phyloP scores from a whole-genome alignment of 1,284 basidiomycete genomes.

The Mycena citricolor region DNA sequence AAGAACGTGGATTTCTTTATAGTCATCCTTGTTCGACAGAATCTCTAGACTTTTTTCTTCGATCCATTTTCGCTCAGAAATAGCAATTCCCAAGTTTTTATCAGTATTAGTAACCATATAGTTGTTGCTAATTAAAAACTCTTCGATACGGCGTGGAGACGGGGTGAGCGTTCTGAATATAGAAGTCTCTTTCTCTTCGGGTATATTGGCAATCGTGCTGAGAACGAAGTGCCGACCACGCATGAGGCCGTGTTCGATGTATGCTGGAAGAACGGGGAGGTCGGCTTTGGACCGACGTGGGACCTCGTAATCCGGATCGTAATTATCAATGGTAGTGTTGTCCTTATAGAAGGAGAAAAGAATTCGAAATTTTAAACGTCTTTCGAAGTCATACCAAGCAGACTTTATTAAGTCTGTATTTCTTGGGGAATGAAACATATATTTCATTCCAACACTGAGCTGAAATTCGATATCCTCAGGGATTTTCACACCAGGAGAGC shows the following conservation, averaged over 20 bases:
- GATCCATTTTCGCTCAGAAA: slow-evolving; percentile 28
- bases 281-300: not conserved
- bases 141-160: slow-evolving; percentile 9
- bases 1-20: not conserved
- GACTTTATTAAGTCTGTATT: slow-evolving; percentile 14
- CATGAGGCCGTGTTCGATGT: slow-evolving; percentile 24
- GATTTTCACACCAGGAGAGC: slow-evolving; percentile 10
- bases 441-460: slow-evolving; percentile 25
- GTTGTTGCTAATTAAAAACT: slow-evolving; percentile 23
- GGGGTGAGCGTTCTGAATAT: slow-evolving; percentile 15
- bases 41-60: slow-evolving; percentile 24
- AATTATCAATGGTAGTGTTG: slow-evolving; percentile 11
- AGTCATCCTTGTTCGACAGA: slow-evolving; percentile 7
- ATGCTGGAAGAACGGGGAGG: slow-evolving; percentile 18
- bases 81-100: slow-evolving; percentile 29
- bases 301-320: slow-evolving; percentile 29
- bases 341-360: slow-evolving; percentile 11
- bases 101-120: slow-evolving; percentile 28
- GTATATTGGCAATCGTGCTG: slow-evolving; percentile 23
- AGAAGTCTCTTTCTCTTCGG: slow-evolving; percentile 14
- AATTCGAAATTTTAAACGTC: slow-evolving; percentile 9
- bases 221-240: slow-evolving; percentile 20
- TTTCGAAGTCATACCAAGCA: slow-evolving; percentile 24
- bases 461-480: slow-evolving; percentile 22
- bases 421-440: slow-evolving; percentile 21